Evolutionary conservation across 306 rosid species (phyloP), one percentile per base, ranked within the genome.

Genomic region (Rosa chinensis): DNA sequence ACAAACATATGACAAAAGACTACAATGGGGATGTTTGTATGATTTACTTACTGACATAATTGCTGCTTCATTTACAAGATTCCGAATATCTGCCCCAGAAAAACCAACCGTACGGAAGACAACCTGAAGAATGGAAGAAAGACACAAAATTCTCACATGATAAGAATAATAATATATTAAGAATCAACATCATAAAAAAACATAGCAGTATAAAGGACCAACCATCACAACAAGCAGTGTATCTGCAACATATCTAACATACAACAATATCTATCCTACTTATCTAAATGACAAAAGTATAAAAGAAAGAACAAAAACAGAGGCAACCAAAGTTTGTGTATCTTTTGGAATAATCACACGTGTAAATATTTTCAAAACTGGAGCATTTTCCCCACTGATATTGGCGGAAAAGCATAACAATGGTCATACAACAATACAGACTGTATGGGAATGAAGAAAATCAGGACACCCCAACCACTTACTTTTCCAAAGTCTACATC

Each of bases 71-170:
- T 95, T 95, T 77, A 95, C 94, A 77, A 95, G 99, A 82, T 95
- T 95, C 82, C 94, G 88, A 53, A 95, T 89, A 83, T 95, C 98
- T 37, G 99, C 99, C 82, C 97, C 98, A 72, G 98, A 95, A 87
- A 95, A 93, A 49, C 98, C 97, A 88, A 95, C 96, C 10, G 98
- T 95, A 18, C 96, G 97, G 89, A 91, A 95, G 76, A 95, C 99
- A 82, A 93, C 96, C 99, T 95, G 92, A 84, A 56, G 37, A 81
- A 81, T 64, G 70, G 43, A 63, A 63, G 10, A 16, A 64, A 17
- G 20, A 62, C 18, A 18, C 67, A n/a, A 9, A 11, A 10, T 13
- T 28, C 3, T 37, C 2, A 67, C 12, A 67, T 39, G 28, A 39
- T 66, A 37, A 39, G 48, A 66, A 66, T 8, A 37, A 64, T 39